phyloP scores from a whole-genome alignment of 495 filamentous ascomycete species.

The Neurospora sp. region DNA sequence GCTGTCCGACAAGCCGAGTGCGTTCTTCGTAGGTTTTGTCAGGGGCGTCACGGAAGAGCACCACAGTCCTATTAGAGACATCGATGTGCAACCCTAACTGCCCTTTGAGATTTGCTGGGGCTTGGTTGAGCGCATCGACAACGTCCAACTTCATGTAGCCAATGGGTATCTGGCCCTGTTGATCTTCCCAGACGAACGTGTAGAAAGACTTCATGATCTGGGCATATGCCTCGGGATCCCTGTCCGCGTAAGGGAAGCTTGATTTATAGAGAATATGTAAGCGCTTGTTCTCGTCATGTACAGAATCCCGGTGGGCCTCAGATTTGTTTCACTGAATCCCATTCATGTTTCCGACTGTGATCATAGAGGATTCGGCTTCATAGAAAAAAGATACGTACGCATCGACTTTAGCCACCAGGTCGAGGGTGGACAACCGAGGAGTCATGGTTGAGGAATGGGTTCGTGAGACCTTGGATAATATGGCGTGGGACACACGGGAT shows the following conservation, averaged over 20 bases:
- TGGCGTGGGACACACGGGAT: not conserved
- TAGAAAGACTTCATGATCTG: slow-evolving; percentile 42
- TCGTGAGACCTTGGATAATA: not conserved
- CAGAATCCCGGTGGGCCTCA: not conserved
- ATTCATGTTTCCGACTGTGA: not conserved
- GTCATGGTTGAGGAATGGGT: slow-evolving; percentile 3
- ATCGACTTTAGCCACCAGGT: slow-evolving; percentile 47
- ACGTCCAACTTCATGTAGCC: slow-evolving; percentile 54
- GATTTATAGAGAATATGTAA: slow-evolving; percentile 1
- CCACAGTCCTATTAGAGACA: slow-evolving; percentile 16
- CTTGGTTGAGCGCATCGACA: slow-evolving; percentile 39
- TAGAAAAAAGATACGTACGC: slow-evolving; percentile 32
- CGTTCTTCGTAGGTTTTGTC: slow-evolving; percentile 39
- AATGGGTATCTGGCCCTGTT: slow-evolving; percentile 39
- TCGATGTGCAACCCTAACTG: slow-evolving; percentile 41
- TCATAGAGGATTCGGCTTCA: not conserved
- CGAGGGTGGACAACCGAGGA: slow-evolving; percentile 16
- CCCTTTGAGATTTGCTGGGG: slow-evolving; percentile 38
- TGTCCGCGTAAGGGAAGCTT: slow-evolving; percentile 61
- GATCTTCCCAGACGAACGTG: slow-evolving; percentile 42
- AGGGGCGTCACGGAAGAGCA: slow-evolving; percentile 11
- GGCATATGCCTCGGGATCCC: slow-evolving; percentile 40
- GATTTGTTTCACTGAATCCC: not conserved
- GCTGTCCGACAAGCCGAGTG: slow-evolving; percentile 45
- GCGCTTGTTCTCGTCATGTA: not conserved